These are phyloP conservation scores for Chloris gayana DNA, from an alignment of 176 grass and related monocot genomes.

Conservation along the genomic window DNA sequence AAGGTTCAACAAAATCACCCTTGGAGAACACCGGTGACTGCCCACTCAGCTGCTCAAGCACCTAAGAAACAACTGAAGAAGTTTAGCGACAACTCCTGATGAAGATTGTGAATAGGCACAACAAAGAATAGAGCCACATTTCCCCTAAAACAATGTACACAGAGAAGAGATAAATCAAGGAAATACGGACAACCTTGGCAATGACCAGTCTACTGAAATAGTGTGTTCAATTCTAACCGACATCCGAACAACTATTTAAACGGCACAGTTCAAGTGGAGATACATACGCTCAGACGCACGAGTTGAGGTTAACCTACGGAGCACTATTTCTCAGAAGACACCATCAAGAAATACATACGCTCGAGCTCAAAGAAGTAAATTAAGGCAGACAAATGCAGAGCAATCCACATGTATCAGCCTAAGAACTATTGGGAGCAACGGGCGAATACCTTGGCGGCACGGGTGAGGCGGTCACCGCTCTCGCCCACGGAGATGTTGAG, in stretches of 20 bases:
- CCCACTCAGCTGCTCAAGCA: conserved; percentile 88
- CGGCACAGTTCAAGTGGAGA: no score
- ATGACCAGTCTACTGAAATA: no score
- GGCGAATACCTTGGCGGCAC: conserved; percentile 57
- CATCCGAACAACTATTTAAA: no score
- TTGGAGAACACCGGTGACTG: conserved; percentile 88
- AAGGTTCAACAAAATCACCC: conserved; percentile 45
- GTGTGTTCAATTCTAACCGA: no score
- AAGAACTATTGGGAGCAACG: neutral
- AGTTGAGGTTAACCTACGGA: no score
- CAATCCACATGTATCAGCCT: neutral
- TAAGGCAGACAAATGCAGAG: neutral
- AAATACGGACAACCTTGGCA: no score
- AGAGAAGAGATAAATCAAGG: no score
- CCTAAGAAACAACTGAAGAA: conserved; percentile 37
- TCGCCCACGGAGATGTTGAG: conserved; percentile 93
- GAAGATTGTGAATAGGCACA: neutral
- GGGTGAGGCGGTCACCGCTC: conserved; percentile 88
- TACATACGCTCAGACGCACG: no score
- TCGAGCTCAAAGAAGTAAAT: no score
- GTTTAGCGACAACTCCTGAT: neutral
- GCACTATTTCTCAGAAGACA: no score
- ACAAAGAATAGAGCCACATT: neutral
- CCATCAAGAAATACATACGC: no score
- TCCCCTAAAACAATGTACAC: no score